Conservation (phyloP, 306 rosid species). For the Morella rubra region DNA sequence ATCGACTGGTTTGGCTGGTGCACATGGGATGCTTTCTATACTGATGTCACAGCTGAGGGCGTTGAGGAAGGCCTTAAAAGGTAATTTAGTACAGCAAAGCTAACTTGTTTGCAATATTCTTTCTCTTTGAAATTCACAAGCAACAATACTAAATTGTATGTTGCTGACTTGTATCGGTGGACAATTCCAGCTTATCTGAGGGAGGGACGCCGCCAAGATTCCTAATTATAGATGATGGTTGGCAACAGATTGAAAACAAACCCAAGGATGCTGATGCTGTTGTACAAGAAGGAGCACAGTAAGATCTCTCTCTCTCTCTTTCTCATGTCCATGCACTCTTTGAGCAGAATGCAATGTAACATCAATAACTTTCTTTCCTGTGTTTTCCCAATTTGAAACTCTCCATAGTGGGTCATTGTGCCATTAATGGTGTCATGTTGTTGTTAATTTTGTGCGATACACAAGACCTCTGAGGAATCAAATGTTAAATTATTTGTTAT, state of each 20-base stretch:
- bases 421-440: neutral
- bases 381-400: neutral
- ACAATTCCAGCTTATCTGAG: conserved; percentile 60
- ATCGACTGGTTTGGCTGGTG: conserved; percentile 99
- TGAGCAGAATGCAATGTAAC: neutral
- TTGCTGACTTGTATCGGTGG: conserved; percentile 25
- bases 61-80: conserved; percentile 85
- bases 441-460: neutral
- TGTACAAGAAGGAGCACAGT: conserved; percentile 99
- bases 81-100: conserved; percentile 33
- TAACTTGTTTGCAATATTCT: conserved; percentile 3
- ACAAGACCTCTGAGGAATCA: neutral
- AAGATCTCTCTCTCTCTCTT: conserved; percentile 29
- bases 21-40: conserved; percentile 99
- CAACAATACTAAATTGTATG: neutral
- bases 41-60: conserved; percentile 95
- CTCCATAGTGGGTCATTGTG: neutral
- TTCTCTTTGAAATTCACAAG: conserved; percentile 1
- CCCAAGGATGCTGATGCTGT: conserved; percentile 48
- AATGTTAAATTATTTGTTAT: too few relatives aligned
- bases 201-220: conserved; percentile 93
- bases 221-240: conserved; percentile 93
- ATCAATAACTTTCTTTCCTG: neutral
- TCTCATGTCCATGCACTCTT: neutral
- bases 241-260: conserved; percentile 93